Percentiles rank a stretch among this genome's conserved stretches.
These are phyloP conservation scores for Ogataea kodamae DNA, from an alignment of 805 yeast species.

Conservation along the genomic window DNA sequence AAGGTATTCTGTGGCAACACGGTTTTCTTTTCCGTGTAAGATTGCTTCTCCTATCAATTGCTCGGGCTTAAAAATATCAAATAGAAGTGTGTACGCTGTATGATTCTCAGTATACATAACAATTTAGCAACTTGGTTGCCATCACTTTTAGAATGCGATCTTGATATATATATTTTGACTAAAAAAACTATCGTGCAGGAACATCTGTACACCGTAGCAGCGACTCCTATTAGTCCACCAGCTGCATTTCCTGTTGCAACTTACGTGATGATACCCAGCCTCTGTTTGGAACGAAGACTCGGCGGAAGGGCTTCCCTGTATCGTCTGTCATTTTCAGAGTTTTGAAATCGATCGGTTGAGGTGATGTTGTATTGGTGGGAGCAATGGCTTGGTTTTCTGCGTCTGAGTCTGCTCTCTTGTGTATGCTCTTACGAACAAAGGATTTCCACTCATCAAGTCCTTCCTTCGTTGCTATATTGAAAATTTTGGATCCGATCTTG, in stretches of 20 bases:
- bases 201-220: conserved; percentile 9
- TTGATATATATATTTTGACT: too few species aligned
- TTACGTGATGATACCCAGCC: conserved; percentile 43
- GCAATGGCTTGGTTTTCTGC: not conserved
- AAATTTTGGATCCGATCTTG: conserved; percentile 20
- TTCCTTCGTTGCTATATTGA: conserved; percentile 31
- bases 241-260: conserved; percentile 17
- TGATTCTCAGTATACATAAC: conserved; percentile 11
- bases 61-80: conserved; percentile 29
- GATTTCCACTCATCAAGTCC: conserved; percentile 30
- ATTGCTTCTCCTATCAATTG: conserved; percentile 21
- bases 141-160: too few species aligned
- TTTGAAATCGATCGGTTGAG: conserved; percentile 4
- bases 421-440: conserved; percentile 19
- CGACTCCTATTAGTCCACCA: not conserved
- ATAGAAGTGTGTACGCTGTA: conserved; percentile 25
- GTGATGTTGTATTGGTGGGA: conserved; percentile 1
- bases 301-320: conserved; percentile 39
- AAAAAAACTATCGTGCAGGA: too few species aligned
- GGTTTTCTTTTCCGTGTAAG: conserved; percentile 10
- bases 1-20: conserved; percentile 19
- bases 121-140: not conserved
- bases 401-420: conserved; percentile 7
- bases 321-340: conserved; percentile 28
- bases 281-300: conserved; percentile 45